Evolutionary conservation across 164 flowering plant species (phyloP).

Genomic region (Liriodendron chinense): DNA sequence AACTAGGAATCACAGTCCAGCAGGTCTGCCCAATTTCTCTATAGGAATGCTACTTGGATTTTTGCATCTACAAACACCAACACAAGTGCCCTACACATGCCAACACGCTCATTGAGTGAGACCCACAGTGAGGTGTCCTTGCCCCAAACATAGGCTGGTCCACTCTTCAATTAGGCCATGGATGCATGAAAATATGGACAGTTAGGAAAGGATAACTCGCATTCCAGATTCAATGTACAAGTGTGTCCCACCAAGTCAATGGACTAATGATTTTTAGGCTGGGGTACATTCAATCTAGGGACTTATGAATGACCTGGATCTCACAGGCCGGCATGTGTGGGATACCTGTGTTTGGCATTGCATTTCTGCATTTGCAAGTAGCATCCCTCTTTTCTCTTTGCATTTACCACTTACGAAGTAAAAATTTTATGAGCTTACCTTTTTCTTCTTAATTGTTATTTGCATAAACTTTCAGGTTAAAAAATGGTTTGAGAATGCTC

Average conservation of each 20-base stretch:
- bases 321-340: not conserved
- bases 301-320: not conserved
- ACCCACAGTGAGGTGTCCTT: not conserved
- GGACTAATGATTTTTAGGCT: not conserved
- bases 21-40: constrained; percentile 42
- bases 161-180: too few relatives aligned
- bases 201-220: not conserved
- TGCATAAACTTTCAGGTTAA: constrained; percentile 41
- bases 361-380: not conserved
- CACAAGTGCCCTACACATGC: not conserved
- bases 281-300: not conserved
- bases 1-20: constrained; percentile 46
- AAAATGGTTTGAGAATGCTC: constrained; percentile 85
- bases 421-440: not conserved
- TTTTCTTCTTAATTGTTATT: not conserved
- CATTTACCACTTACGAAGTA: not conserved
- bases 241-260: too few relatives aligned
- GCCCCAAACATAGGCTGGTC: not conserved
- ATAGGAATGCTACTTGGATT: not conserved
- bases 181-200: not conserved
- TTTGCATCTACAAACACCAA: not conserved
- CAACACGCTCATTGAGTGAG: not conserved
- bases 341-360: not conserved
- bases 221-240: not conserved
- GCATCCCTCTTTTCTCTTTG: too few relatives aligned